Percentiles rank a stretch among this genome's conserved stretches.
phyloP scores from a whole-genome alignment of 2,329 filamentous ascomycete species.

The Fonsecaea erecta region DNA sequence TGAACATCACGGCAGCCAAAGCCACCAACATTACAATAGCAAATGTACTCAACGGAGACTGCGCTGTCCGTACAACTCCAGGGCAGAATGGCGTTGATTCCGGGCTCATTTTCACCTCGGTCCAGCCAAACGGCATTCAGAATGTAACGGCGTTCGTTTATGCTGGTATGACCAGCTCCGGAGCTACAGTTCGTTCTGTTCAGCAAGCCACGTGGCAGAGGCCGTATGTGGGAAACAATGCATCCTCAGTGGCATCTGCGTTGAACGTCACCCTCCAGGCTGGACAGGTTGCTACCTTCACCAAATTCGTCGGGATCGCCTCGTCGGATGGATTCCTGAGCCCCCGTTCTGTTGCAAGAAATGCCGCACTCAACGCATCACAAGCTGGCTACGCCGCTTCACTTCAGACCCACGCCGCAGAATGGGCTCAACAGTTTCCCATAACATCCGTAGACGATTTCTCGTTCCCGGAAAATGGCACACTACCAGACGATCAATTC shows the following conservation, averaged over 20 bases:
- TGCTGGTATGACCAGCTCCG: slow-evolving; percentile 47
- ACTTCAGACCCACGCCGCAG: slow-evolving; percentile 60
- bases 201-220: slow-evolving; percentile 47
- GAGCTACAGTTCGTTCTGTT: slow-evolving; percentile 51
- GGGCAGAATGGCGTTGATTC: slow-evolving; percentile 61
- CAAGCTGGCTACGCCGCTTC: slow-evolving; percentile 61
- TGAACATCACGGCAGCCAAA: slow-evolving; percentile 61
- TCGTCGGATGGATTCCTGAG: slow-evolving; percentile 70
- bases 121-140: slow-evolving; percentile 64
- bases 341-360: slow-evolving; percentile 59
- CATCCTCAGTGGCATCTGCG: slow-evolving; percentile 68
- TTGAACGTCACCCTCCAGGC: slow-evolving; percentile 59
- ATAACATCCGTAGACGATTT: slow-evolving; percentile 68
- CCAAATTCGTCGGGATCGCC: slow-evolving; percentile 71
- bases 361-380: slow-evolving; percentile 58
- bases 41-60: slow-evolving; percentile 70
- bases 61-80: slow-evolving; percentile 68
- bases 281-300: slow-evolving; percentile 60
- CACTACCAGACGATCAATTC: slow-evolving; percentile 60
- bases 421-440: slow-evolving; percentile 67
- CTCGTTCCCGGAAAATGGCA: slow-evolving; percentile 60
- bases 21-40: slow-evolving; percentile 63
- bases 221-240: slow-evolving; percentile 59
- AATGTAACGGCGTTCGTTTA: slow-evolving; percentile 68
- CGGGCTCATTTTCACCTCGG: slow-evolving; percentile 66